Conservation (phyloP, 371 early-diverging fungal species). For the Circinella umbellata region DNA sequence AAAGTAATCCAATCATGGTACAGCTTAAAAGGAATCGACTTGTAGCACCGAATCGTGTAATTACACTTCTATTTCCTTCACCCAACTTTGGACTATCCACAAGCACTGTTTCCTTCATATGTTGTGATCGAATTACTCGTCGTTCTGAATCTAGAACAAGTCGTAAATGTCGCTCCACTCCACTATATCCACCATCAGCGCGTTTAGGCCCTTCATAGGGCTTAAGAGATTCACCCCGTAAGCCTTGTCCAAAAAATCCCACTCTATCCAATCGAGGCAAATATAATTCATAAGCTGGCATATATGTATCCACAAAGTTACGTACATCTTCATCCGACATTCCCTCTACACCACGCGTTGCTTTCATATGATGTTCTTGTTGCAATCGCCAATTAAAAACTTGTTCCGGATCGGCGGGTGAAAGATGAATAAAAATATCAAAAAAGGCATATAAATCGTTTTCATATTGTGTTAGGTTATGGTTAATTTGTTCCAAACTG, state of each 20-base stretch:
- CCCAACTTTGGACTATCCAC: not conserved
- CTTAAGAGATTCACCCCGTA: slow-evolving; percentile 23
- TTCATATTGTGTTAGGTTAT: slow-evolving; percentile 58
- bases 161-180: slow-evolving; percentile 33
- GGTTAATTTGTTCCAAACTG: slow-evolving; percentile 59
- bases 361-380: slow-evolving; percentile 77
- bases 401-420: slow-evolving; percentile 58
- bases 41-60: not conserved
- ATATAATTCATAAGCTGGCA: slow-evolving; percentile 89
- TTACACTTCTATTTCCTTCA: not conserved
- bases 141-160: slow-evolving; percentile 40
- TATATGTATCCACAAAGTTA: slow-evolving; percentile 87
- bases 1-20: slow-evolving; percentile 1
- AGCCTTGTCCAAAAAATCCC: slow-evolving; percentile 54
- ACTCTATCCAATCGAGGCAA: slow-evolving; percentile 57
- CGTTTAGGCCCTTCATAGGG: slow-evolving; percentile 43
- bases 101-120: slow-evolving; percentile 19
- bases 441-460: slow-evolving; percentile 61
- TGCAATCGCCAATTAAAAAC: slow-evolving; percentile 88
- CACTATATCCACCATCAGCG: slow-evolving; percentile 37
- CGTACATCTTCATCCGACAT: slow-evolving; percentile 74
- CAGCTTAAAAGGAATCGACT: slow-evolving; percentile 4
- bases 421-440: slow-evolving; percentile 80
- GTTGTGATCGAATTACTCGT: slow-evolving; percentile 25
- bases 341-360: slow-evolving; percentile 45